These are phyloP conservation scores for Firmiana major DNA, from an alignment of 345 rosid species.

Conservation along the genomic window DNA sequence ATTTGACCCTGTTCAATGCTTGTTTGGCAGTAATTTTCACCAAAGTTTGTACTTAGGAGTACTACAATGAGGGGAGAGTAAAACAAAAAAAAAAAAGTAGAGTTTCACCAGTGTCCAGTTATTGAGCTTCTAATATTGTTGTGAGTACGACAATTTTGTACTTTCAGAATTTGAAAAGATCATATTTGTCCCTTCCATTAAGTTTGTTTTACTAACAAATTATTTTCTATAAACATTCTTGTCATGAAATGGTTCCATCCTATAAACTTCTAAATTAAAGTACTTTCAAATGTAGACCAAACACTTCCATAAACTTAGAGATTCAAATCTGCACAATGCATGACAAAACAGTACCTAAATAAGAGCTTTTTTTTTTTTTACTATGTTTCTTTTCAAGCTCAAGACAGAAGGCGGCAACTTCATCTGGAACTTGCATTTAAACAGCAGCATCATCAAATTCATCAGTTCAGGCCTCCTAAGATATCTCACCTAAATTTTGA, in stretches of 20 bases:
- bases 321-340: not conserved
- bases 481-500: not conserved
- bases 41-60: not conserved
- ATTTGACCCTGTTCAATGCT: not conserved
- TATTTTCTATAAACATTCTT: not conserved
- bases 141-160: not conserved
- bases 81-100: not conserved
- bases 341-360: not conserved
- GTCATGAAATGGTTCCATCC: not conserved
- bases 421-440: not conserved
- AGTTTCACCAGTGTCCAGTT: not conserved
- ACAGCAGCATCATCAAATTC: not conserved
- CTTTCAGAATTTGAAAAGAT: not conserved
- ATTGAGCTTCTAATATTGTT: not conserved
- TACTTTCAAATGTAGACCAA: not conserved
- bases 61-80: not conserved
- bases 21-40: not conserved
- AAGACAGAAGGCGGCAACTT: not conserved
- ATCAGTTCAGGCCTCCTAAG: not conserved
- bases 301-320: not conserved
- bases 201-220: not conserved
- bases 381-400: slow-evolving; percentile 2
- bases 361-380: not conserved
- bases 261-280: slow-evolving; percentile 1
- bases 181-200: not conserved